Conservation (phyloP, 2,329 filamentous ascomycete species). For the Pestalotiopsis fici region DNA sequence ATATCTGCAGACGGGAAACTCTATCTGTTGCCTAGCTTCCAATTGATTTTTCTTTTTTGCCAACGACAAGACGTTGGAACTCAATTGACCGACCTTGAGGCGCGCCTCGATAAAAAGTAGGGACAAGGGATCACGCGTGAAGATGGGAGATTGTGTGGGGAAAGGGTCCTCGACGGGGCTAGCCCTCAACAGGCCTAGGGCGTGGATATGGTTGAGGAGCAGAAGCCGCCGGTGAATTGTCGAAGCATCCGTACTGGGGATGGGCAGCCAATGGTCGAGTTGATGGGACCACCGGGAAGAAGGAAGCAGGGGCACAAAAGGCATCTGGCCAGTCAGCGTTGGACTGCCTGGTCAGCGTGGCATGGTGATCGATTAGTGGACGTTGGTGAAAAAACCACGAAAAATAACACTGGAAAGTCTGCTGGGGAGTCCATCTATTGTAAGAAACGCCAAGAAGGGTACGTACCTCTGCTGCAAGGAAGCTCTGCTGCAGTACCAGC, state of each 20-base stretch:
- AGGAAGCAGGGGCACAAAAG: not conserved
- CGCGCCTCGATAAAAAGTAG: not conserved
- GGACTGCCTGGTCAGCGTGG: not conserved
- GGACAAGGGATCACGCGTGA: not conserved
- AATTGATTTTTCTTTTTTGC: not conserved
- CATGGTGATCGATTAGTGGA: not conserved
- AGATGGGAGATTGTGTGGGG: constrained; percentile 23
- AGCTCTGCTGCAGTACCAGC: not conserved
- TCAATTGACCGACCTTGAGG: not conserved
- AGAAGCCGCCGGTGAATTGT: not conserved
- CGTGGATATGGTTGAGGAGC: constrained; percentile 44
- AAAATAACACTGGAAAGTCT: not conserved
- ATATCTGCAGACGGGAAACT: constrained; percentile 2
- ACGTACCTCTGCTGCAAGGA: not conserved
- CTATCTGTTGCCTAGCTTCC: not conserved
- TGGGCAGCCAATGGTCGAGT: not conserved
- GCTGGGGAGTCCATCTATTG: not conserved
- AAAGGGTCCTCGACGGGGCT: constrained; percentile 20
- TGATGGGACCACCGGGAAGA: not conserved
- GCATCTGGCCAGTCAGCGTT: not conserved
- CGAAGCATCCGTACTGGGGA: not conserved
- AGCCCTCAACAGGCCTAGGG: constrained; percentile 31
- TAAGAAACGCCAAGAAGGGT: not conserved
- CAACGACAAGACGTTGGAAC: not conserved
- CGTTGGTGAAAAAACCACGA: not conserved